A percentile compares a stretch with the other conserved stretches of the same genome.
Conservation (phyloP, 306 rosid genomes). For the Vicia sativa region DNA sequence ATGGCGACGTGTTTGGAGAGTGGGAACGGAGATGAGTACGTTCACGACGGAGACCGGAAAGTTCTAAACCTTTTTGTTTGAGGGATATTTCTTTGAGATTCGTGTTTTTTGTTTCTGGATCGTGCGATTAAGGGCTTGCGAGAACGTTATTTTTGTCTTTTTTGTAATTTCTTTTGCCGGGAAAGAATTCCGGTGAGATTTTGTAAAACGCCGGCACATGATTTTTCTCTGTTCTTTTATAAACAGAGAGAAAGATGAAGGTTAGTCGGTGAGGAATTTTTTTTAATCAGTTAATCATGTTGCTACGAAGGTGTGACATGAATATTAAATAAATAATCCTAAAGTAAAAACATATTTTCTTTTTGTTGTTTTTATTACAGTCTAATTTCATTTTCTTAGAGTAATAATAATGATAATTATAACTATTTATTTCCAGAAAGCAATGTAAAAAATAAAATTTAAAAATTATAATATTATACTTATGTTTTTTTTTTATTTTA, state of each 20-base stretch:
- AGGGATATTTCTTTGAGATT: constrained; percentile 37
- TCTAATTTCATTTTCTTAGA: too few species aligned
- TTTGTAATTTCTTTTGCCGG: constrained; percentile 39
- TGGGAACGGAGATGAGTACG: constrained; percentile 46
- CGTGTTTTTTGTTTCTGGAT: constrained; percentile 43
- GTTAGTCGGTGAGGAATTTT: constrained; percentile 60
- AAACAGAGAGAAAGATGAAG: constrained; percentile 64
- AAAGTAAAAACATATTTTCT: too few species aligned
- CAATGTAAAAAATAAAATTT: too few species aligned
- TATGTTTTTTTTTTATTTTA: too few species aligned
- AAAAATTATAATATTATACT: too few species aligned
- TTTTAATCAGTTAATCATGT: constrained; percentile 13
- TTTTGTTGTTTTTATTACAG: too few species aligned
- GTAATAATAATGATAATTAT: too few species aligned
- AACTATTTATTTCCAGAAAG: too few species aligned
- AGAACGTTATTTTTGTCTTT: constrained; percentile 7
- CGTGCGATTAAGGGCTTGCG: constrained; percentile 35
- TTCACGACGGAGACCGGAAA: constrained; percentile 51
- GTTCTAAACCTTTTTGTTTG: constrained; percentile 74
- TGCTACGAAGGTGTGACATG: constrained; percentile 44
- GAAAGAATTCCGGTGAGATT: constrained; percentile 62
- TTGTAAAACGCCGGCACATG: constrained; percentile 65
- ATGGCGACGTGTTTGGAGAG: constrained; percentile 64
- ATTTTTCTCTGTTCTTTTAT: constrained; percentile 57
- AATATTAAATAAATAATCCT: constrained; percentile 38